These are phyloP conservation scores for Sporothrix pseudoabietina DNA, from an alignment of 2,329 filamentous ascomycete species.

Conservation along the genomic window DNA sequence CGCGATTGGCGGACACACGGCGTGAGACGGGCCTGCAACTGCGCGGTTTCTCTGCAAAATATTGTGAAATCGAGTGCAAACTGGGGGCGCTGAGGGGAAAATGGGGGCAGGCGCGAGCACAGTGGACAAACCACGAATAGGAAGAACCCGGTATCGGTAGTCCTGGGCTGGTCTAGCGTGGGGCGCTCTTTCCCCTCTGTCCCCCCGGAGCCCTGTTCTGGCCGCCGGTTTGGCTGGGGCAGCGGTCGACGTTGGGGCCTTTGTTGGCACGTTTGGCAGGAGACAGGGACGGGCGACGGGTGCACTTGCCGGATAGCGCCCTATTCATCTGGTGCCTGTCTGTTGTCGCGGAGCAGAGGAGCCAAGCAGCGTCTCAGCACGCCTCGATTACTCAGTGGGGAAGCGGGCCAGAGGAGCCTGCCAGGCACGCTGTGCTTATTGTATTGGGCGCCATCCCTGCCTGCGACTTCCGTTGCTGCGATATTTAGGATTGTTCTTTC, in stretches of 20 bases:
- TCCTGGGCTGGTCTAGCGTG: constrained; percentile 10
- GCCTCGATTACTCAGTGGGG: constrained; percentile 26
- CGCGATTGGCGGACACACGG: constrained; percentile 6
- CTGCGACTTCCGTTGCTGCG: constrained; percentile 28
- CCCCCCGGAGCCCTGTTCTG: background rate
- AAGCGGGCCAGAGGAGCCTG: constrained; percentile 28
- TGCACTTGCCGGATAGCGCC: constrained; percentile 24
- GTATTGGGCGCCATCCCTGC: background rate
- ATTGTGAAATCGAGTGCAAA: background rate
- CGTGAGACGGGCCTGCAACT: background rate
- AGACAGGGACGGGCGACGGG: background rate
- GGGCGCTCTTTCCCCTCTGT: background rate
- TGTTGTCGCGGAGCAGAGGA: constrained; percentile 20
- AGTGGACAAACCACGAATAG: background rate
- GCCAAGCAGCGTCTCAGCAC: constrained; percentile 17
- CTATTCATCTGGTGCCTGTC: background rate
- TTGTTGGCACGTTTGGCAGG: constrained; percentile 1
- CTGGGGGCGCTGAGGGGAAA: constrained; percentile 4
- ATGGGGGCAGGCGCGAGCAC: background rate
- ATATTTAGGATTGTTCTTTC: background rate
- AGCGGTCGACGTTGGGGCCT: background rate
- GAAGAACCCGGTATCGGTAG: constrained; percentile 31
- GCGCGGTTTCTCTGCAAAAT: constrained; percentile 23
- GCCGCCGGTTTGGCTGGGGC: background rate
- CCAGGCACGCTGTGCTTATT: background rate